A percentile compares a stretch with the other conserved stretches of the same genome.
Evolutionary conservation across 345 rosid genomes (phyloP).

Genomic region (Rhizophora apiculata): DNA sequence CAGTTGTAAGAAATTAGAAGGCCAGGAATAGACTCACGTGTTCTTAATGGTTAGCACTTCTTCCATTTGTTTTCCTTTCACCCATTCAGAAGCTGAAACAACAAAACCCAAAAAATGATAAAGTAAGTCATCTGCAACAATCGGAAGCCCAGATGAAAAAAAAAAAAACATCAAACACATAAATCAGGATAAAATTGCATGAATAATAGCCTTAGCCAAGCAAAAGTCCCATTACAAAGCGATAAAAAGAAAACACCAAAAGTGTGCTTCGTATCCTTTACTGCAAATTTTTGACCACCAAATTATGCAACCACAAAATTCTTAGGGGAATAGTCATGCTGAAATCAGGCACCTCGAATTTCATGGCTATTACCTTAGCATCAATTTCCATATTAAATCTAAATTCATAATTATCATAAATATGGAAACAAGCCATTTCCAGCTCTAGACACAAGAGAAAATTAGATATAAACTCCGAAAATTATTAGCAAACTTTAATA

Average conservation of each 20-base stretch:
- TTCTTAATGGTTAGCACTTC: slow-evolving; percentile 87
- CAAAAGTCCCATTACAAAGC: no score
- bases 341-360: no score
- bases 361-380: no score
- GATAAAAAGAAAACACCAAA: no score
- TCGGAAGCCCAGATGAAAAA: not conserved
- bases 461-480: no score
- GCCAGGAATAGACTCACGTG: slow-evolving; percentile 52
- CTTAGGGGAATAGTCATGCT: no score
- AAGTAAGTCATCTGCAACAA: not conserved
- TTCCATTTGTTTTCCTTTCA: slow-evolving; percentile 90
- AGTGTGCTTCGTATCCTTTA: no score
- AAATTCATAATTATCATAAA: no score
- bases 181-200: not conserved
- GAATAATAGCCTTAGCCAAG: no score
- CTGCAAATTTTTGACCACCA: not conserved
- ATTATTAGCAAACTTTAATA: not conserved
- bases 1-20: not conserved
- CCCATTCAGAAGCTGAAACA: slow-evolving; percentile 92
- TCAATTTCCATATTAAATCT: no score
- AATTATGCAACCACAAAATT: not conserved
- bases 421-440: no score
- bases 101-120: not conserved
- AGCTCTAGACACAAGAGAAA: no score
- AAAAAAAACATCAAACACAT: not conserved